These are phyloP conservation scores for Xylaria scruposa DNA, from an alignment of 495 filamentous ascomycete species.

Conservation along the genomic window DNA sequence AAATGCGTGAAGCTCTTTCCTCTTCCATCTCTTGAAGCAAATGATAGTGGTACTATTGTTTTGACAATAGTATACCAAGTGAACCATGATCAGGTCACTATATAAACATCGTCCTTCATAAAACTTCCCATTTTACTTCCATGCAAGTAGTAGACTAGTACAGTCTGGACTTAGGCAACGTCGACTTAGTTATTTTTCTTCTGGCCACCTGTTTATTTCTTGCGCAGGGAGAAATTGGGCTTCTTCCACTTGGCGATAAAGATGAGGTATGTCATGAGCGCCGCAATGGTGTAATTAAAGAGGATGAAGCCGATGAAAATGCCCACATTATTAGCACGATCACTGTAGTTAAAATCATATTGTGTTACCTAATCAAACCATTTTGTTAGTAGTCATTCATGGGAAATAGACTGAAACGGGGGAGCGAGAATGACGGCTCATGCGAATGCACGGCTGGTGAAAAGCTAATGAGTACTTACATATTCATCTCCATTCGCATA, in stretches of 20 bases:
- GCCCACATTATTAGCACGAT: constrained; percentile 34
- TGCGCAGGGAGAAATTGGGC: background rate
- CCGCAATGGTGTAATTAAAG: constrained; percentile 39
- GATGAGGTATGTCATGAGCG: constrained; percentile 37
- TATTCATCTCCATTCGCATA: constrained; percentile 31
- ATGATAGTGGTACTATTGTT: background rate
- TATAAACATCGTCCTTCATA: background rate
- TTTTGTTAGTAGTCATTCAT: background rate
- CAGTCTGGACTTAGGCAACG: background rate
- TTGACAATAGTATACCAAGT: background rate
- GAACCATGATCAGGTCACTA: background rate
- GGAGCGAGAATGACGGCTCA: background rate
- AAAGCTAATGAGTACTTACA: constrained; percentile 18
- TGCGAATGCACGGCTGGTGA: background rate
- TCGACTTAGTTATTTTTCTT: background rate
- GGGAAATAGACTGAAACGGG: background rate
- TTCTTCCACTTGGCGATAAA: constrained; percentile 31
- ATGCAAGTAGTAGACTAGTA: background rate
- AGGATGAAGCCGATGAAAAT: constrained; percentile 44
- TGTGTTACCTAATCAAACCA: background rate
- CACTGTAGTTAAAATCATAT: constrained; percentile 25
- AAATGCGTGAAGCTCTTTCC: background rate
- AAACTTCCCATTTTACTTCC: background rate
- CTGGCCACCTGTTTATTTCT: background rate
- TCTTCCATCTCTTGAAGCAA: background rate